Evolutionary conservation across 1,284 basidiomycete genomes (phyloP).

Genomic region (Volvariella surrecta): DNA sequence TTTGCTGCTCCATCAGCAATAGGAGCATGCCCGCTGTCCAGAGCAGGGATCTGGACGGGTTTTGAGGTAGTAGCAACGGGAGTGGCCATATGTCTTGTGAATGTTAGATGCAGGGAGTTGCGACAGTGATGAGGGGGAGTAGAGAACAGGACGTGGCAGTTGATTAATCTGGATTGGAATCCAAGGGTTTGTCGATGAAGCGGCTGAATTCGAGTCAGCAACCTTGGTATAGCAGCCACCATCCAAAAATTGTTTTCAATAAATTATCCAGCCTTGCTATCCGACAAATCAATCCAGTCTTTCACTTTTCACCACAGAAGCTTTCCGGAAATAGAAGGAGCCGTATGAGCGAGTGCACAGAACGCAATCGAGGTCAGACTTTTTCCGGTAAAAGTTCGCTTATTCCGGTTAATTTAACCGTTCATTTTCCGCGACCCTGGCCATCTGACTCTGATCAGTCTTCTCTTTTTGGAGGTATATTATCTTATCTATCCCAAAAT

Average conservation of each 20-base stretch:
- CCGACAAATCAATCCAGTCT: background rate
- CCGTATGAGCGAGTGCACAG: too few species aligned
- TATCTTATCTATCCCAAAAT: too few species aligned
- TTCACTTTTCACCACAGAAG: too few species aligned
- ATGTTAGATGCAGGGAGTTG: conserved; percentile 12
- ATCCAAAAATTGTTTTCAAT: conserved; percentile 24
- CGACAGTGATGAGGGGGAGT: conserved; percentile 7
- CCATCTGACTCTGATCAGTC: too few species aligned
- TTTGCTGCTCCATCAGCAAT: conserved; percentile 23
- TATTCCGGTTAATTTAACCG: too few species aligned
- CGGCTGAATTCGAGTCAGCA: conserved; percentile 24
- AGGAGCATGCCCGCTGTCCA: conserved; percentile 23
- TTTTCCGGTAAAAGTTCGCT: too few species aligned
- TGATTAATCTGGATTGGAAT: conserved; percentile 18
- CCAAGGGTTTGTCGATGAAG: conserved; percentile 9
- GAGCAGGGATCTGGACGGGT: conserved; percentile 27
- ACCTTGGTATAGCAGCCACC: conserved; percentile 22
- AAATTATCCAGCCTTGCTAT: background rate
- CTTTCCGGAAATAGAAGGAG: too few species aligned
- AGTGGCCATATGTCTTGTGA: conserved; percentile 26
- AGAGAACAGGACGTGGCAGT: conserved; percentile 18
- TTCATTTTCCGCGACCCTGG: too few species aligned
- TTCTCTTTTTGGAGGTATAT: too few species aligned
- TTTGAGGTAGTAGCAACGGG: conserved; percentile 31
- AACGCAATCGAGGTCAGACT: too few species aligned